A percentile compares a stretch with the other conserved stretches of the same genome.
Evolutionary conservation across 2,329 filamentous ascomycete species (phyloP).

Genomic region (Cryphonectria radicalis): DNA sequence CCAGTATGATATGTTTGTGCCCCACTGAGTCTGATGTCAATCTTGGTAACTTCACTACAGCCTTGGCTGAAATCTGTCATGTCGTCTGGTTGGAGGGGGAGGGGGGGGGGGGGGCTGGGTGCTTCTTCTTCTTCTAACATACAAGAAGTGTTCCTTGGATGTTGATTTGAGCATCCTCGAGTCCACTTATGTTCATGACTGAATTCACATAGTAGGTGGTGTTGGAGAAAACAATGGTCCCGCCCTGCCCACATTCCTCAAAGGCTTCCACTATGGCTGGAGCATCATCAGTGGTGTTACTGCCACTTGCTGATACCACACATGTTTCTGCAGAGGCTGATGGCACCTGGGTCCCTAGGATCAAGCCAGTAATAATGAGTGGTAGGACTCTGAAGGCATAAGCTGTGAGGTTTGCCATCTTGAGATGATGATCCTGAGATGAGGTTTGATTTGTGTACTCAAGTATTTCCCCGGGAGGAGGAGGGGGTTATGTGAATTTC

Average conservation of each 20-base stretch:
- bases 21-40: slow-evolving; percentile 35
- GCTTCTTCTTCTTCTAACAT: neutral
- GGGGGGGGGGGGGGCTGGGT: too few relatives aligned
- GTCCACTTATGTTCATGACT: slow-evolving; percentile 48
- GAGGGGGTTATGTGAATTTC: neutral
- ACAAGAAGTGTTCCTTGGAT: slow-evolving; percentile 44
- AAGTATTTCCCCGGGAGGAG: too few relatives aligned
- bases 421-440: neutral
- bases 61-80: too few relatives aligned
- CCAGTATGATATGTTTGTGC: slow-evolving; percentile 50
- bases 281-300: slow-evolving; percentile 41
- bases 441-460: neutral
- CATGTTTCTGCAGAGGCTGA: neutral
- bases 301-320: slow-evolving; percentile 21
- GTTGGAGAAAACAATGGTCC: slow-evolving; percentile 46
- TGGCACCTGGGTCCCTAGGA: neutral
- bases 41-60: neutral
- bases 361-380: neutral
- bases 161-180: slow-evolving; percentile 49
- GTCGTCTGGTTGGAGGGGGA: neutral
- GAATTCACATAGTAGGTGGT: slow-evolving; percentile 48
- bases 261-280: slow-evolving; percentile 48
- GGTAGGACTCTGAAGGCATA: neutral
- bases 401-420: neutral
- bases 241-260: slow-evolving; percentile 43